A percentile compares a stretch with the other conserved stretches of the same genome.
Evolutionary conservation across 371 early-diverging fungal species (phyloP).

Genomic region (Rhizomucor pusillus): DNA sequence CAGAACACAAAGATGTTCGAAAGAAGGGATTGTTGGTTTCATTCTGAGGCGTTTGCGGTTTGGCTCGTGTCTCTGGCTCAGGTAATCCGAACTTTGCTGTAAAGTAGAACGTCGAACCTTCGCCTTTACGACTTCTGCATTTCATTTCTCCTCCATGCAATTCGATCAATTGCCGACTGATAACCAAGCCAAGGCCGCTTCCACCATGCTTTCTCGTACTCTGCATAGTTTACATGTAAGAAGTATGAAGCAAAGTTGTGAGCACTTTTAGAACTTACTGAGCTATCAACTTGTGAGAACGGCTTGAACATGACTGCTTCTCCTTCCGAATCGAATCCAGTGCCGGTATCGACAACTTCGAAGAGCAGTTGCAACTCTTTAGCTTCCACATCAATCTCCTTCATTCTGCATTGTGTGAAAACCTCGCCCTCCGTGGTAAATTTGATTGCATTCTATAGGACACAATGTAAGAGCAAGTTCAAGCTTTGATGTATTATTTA

Average conservation of each 20-base stretch:
- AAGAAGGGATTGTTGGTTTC: constrained; percentile 50
- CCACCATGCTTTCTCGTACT: constrained; percentile 68
- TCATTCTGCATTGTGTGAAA: constrained; percentile 56
- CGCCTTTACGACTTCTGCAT: constrained; percentile 57
- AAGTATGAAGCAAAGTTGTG: background rate
- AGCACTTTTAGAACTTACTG: constrained; percentile 24
- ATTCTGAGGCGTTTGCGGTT: constrained; percentile 56
- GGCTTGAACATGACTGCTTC: constrained; percentile 70
- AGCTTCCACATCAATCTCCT: constrained; percentile 21
- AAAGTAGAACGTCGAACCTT: constrained; percentile 64
- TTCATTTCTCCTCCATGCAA: constrained; percentile 60
- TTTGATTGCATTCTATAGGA: constrained; percentile 62
- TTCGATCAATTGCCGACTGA: constrained; percentile 62
- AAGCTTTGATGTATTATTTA: background rate
- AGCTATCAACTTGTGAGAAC: constrained; percentile 65
- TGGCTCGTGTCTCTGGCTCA: constrained; percentile 39
- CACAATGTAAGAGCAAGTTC: background rate
- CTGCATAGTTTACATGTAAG: constrained; percentile 6
- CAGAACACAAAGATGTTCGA: constrained; percentile 31
- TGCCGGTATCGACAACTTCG: constrained; percentile 65
- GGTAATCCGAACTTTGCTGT: constrained; percentile 57
- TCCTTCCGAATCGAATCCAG: constrained; percentile 60
- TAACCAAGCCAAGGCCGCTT: constrained; percentile 62
- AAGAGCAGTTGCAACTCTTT: constrained; percentile 48
- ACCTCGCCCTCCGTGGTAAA: constrained; percentile 63